A percentile compares a stretch with the other conserved stretches of the same genome.
Evolutionary conservation across 2,329 filamentous ascomycete species (phyloP).

Genomic region (Alternaria tenuissima): DNA sequence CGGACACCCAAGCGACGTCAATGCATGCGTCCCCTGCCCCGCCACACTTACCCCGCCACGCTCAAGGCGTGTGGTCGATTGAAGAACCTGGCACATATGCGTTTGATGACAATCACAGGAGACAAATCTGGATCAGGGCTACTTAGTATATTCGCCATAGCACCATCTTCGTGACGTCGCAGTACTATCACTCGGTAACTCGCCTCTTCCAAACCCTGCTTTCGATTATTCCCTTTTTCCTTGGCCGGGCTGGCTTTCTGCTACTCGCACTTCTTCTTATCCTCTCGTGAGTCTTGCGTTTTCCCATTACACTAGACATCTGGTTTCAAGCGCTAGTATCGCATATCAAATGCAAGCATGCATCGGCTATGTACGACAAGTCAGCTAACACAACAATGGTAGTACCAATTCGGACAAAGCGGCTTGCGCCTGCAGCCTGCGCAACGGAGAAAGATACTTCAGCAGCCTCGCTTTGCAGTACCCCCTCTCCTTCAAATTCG

Average conservation of each 20-base stretch:
- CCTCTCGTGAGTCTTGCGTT: neutral
- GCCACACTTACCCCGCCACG: slow-evolving; percentile 33
- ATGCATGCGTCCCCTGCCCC: slow-evolving; percentile 20
- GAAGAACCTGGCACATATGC: slow-evolving; percentile 2
- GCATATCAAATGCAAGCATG: neutral
- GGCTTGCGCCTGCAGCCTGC: slow-evolving; percentile 12
- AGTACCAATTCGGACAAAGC: slow-evolving; percentile 43
- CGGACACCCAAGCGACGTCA: slow-evolving; percentile 20
- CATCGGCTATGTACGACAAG: neutral
- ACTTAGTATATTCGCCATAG: neutral
- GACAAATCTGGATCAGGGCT: neutral
- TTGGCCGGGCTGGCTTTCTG: slow-evolving; percentile 3
- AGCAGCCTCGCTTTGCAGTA: neutral
- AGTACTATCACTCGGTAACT: neutral
- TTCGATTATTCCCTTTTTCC: neutral
- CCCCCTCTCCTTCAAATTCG: slow-evolving; percentile 14
- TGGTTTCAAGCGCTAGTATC: neutral
- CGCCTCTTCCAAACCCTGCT: neutral
- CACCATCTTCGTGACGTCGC: slow-evolving; percentile 1
- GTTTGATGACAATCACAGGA: neutral
- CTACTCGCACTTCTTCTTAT: neutral
- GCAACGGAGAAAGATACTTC: slow-evolving; percentile 8
- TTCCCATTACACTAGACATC: neutral
- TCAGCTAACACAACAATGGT: slow-evolving; percentile 41
- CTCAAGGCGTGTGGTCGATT: slow-evolving; percentile 2